Base-by-base conservation (phyloP, 257 asterid genomes). In the Solanum sparsipilum region DNA sequence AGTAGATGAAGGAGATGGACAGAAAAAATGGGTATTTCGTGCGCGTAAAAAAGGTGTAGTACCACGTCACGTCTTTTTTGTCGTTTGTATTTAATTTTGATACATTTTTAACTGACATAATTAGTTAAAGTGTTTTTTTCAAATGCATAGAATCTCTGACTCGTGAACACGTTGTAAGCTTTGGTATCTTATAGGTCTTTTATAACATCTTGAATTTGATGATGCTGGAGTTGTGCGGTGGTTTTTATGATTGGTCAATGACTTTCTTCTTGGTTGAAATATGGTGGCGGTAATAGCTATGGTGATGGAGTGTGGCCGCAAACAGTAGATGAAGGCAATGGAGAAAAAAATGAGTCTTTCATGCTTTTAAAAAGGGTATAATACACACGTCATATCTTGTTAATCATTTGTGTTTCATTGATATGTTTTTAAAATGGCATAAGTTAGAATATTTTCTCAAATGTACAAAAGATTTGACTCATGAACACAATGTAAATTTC, bases 211-310 rank as follows among this genome's bases (percentile, higher is more conserved):
- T 32, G 0, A 31, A 63, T 0, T 63, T 63, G 3, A 63, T 9
- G 0, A 63, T n/a, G 1, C 13, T 63, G 0, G 0, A 63, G 1
- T 63, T 63, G 3, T 23, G 71, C 0, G 15, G 15, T 63, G 71
- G 1, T 63, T 4, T 63, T n/a, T 63, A 63, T n/a, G 31, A n/a
- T 11, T 4, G 31, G 31, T 9, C 3, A 9, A 11, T 9, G 0
- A 1, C 0, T 63, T n/a, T 23, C 31, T 63, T 63, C 1, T 10
- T 23, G 3, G 7, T 63, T 0, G 63, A 63, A 63, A 60, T 60
- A 60, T 60, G 29, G 6, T 9, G 7, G 70, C 1, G 0, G 13
- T 8, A n/a, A 21, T 23, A 60, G 29, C 3, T 63, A 4, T 63
- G 71, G 15, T 9, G 31, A 23, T 63, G 1, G 31, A 23, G 16